Base-by-base conservation (phyloP, 441 rosid species). In the Erodium texanum region DNA sequence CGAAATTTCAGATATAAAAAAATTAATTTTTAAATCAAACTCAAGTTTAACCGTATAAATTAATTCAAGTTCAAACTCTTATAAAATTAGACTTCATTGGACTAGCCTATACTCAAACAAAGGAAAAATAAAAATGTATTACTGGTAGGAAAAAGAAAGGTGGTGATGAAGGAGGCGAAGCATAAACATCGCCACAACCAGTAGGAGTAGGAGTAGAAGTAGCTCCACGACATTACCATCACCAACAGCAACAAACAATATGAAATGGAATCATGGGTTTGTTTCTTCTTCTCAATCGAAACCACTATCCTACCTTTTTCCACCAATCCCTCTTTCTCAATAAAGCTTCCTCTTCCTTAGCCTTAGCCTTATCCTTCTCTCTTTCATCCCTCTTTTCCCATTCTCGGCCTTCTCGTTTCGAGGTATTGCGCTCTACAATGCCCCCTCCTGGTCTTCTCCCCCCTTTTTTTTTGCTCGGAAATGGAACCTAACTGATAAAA, bases 181-280 rank as follows among this genome's bases (percentile, higher is more conserved):
- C 54, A 48, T 7, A 7, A 10, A 14, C 54, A n/a, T 6, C 7
- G 15, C 16, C 54, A 48, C 54, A 48, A 54, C 23, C 24, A 52
- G 23, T 18, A 54, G 61, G 22, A 19, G 61, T 54, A 54, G 61
- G 19, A 54, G 61, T n/a, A n/a, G n/a, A n/a, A n/a, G n/a, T 54
- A 54, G 61, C 61, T 54, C 23, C 18, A 36, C 77, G 45, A 64
- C 69, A 64, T 66, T 67, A 56, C 5, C 64, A 66, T 34, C 71
- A 64, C 14, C 72, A 36, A n/a, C 75, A 38, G 69, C 59, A 70
- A 36, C 64, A 24, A n/a, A 20, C 61, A 58, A 76, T 29, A 56
- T 68, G 66, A 64, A n/a, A 74, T 78, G 84, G 81, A 74, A 70
- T 78, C 83, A 72, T 74, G 71, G 19, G 71, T 66, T 76, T 59